These are phyloP conservation scores for Aspergillus novoparasiticus DNA, from an alignment of 2,329 filamentous ascomycete species.

Conservation along the genomic window DNA sequence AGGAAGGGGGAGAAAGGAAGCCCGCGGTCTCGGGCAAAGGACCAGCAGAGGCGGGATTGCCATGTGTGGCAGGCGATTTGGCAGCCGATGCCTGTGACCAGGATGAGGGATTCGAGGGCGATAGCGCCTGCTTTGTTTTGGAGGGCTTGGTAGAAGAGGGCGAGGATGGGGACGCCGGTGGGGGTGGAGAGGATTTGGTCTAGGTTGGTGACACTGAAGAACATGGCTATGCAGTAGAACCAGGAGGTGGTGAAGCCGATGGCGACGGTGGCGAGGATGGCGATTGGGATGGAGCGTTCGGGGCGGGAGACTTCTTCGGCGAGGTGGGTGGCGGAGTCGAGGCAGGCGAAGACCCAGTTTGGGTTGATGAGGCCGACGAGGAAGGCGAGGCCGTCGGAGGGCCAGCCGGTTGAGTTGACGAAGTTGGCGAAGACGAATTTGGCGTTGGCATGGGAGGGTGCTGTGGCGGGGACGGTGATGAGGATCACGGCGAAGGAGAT, in stretches of 20 bases:
- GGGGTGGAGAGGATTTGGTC: conserved; percentile 40
- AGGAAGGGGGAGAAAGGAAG: conserved; percentile 49
- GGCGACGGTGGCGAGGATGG: conserved; percentile 52
- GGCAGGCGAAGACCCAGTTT: conserved; percentile 54
- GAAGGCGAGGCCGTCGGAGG: conserved; percentile 51
- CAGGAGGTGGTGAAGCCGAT: conserved; percentile 55
- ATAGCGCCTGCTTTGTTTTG: conserved; percentile 47
- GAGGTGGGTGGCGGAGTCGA: conserved; percentile 55
- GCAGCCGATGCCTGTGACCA: conserved; percentile 51
- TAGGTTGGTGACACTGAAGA: conserved; percentile 54
- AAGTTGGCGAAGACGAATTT: conserved; percentile 57
- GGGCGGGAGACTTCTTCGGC: conserved; percentile 54
- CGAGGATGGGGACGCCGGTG: conserved; percentile 52
- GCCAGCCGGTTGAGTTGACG: conserved; percentile 55
- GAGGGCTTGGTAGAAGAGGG: conserved; percentile 50
- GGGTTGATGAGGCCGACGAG: conserved; percentile 55
- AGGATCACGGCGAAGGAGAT: conserved; percentile 53
- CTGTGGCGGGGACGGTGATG: conserved; percentile 50
- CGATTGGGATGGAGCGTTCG: conserved; percentile 52
- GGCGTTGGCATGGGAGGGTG: conserved; percentile 47
- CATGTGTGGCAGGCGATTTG: conserved; percentile 52
- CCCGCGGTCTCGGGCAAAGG: conserved; percentile 55
- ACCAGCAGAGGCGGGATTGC: conserved; percentile 55
- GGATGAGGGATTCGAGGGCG: conserved; percentile 48
- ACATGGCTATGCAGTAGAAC: conserved; percentile 52